phyloP scores from a whole-genome alignment of 2,329 filamentous ascomycete genomes.

The Penicillium psychrosexuale region DNA sequence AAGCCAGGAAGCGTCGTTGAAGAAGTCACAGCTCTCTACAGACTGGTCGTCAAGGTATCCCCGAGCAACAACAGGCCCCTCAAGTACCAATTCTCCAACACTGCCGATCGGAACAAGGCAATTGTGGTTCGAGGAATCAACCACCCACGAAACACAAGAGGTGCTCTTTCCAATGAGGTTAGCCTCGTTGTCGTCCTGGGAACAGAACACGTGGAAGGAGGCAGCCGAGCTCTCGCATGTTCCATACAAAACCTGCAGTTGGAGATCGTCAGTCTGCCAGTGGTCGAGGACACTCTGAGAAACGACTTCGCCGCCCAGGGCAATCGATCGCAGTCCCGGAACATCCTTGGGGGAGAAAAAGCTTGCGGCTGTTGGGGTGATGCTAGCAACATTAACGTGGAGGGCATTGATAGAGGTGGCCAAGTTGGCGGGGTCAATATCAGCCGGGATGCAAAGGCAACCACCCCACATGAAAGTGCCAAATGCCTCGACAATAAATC shows the following conservation, averaged over 20 bases:
- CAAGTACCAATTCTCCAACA: constrained; percentile 24
- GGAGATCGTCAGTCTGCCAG: constrained; percentile 19
- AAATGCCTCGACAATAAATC: constrained; percentile 42
- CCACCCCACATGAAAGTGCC: constrained; percentile 42
- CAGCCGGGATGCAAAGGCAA: constrained; percentile 47
- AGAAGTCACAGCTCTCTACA: constrained; percentile 50
- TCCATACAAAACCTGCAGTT: constrained; percentile 26
- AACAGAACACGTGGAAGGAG: constrained; percentile 17
- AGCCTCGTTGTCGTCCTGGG: background rate
- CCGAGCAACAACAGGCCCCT: constrained; percentile 51
- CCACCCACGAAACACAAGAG: constrained; percentile 35
- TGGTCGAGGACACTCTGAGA: background rate
- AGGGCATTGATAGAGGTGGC: constrained; percentile 50
- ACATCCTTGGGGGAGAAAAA: constrained; percentile 28
- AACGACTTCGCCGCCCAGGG: constrained; percentile 22
- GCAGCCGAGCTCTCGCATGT: constrained; percentile 26
- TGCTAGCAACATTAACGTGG: constrained; percentile 33
- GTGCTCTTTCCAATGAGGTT: constrained; percentile 24
- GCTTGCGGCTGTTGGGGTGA: constrained; percentile 31
- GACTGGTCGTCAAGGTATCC: constrained; percentile 57
- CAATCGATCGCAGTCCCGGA: constrained; percentile 24
- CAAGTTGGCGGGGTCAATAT: constrained; percentile 51
- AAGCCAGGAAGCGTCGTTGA: constrained; percentile 40
- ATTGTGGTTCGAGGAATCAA: constrained; percentile 28
- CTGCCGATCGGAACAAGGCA: constrained; percentile 36